Evolutionary conservation across 352 stramenopile species (phyloP).

Genomic region (Pythium plurisporium): DNA sequence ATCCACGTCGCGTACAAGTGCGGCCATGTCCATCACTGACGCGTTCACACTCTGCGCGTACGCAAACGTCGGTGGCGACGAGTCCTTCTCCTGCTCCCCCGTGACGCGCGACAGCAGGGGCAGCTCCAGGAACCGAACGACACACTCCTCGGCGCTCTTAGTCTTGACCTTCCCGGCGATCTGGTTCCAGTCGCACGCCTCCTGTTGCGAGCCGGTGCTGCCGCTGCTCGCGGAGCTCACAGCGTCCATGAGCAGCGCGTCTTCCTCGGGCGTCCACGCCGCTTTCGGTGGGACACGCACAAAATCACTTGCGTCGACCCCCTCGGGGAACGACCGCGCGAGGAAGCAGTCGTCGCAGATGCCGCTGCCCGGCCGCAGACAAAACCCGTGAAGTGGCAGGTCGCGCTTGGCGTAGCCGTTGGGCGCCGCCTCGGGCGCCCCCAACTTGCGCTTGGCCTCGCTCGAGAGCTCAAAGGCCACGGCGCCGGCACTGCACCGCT

Average conservation of each 20-base stretch:
- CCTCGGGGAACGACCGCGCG: slow-evolving; percentile 55
- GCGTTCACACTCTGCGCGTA: slow-evolving; percentile 46
- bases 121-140: slow-evolving; percentile 75
- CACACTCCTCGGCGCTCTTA: slow-evolving; percentile 71
- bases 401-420: slow-evolving; percentile 34
- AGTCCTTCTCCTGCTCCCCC: background rate
- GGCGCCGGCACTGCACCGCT: slow-evolving; percentile 36
- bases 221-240: slow-evolving; percentile 33
- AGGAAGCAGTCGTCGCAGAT: slow-evolving; percentile 70
- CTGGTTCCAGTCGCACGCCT: slow-evolving; percentile 72
- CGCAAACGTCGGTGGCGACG: slow-evolving; percentile 33
- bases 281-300: slow-evolving; percentile 25
- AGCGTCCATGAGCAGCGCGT: slow-evolving; percentile 40
- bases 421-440: slow-evolving; percentile 26
- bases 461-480: slow-evolving; percentile 53
- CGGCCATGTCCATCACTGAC: slow-evolving; percentile 46
- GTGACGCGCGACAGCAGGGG: slow-evolving; percentile 41
- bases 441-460: slow-evolving; percentile 55
- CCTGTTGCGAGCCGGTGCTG: slow-evolving; percentile 22
- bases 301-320: slow-evolving; percentile 61
- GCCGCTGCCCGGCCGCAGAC: slow-evolving; percentile 45
- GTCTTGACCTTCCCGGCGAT: slow-evolving; percentile 60
- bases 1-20: slow-evolving; percentile 56
- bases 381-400: slow-evolving; percentile 41
- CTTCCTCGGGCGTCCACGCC: slow-evolving; percentile 50